Evolutionary conservation across 83 land plant species (phyloP), one percentile per base, ranked within the genome.

Genomic region (Picea engelmannii): DNA sequence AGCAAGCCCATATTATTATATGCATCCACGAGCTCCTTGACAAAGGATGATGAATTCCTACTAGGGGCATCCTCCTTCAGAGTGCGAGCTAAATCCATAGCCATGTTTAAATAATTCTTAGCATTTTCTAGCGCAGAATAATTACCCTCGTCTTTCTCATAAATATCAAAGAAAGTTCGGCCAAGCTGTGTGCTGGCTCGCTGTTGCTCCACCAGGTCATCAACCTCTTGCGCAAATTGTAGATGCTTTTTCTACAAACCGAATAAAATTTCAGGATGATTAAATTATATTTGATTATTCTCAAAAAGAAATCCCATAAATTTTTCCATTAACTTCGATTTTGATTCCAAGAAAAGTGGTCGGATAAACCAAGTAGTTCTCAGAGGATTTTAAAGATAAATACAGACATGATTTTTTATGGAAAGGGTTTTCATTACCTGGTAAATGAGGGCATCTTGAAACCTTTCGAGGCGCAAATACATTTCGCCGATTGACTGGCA

Each of bases 101-200:
- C 85, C 52, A 82, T 79, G 44, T 82, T 90, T 66, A 94, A 90
- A 84, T 90, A 93, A 85, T 93, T 89, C 79, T 91, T 95, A 16
- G 99, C 91, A 81, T 88, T 95, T 44, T 87, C 82, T 17, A 91
- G 55, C 5, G 95, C 92, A 65, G 7, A 63, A 21, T 85, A 87
- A 44, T 91, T 94, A 80, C 88, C 83, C 17, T 96, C 92, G 61
- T 90, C 79, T 63, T 64, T 83, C 38, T 88, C 82, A 77, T 90
- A 93, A 31, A 98, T 83, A 52, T 96, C 99, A 83, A 95, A 84
- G 88, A 92, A 98, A 3, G 99, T 96, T 60, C 99, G 93, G 10
- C 99, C 99, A 71, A 98, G 99, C 82, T 98, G 99, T 9, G 99
- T 98, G 84, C 85, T 86, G 7, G 99, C 99, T 81, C 99, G 85